Base-by-base conservation (phyloP, 225 moss, liverwort and hornwort species). In the Takakia lepidozioides region DNA sequence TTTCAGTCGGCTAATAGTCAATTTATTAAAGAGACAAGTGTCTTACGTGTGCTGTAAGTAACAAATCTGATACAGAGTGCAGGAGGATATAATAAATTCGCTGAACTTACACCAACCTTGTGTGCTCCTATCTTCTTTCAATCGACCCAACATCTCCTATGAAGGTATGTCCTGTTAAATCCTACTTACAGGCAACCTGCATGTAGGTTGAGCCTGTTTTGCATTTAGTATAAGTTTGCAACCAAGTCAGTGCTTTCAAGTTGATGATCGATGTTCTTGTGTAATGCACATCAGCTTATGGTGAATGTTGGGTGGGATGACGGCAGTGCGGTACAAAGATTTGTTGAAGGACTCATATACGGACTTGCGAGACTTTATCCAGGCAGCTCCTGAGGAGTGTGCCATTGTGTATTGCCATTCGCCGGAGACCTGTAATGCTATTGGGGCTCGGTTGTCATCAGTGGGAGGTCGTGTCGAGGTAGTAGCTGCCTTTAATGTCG, bases 321-420 rank as follows among this genome's bases (percentile, higher is more conserved):
- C 52, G n/a, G 26, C 69, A 78, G 86, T 86, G 43, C 71, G 86
- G 52, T 86, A 70, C 48, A 86, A 86, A 54, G 74, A 86, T 43
- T 43, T 82, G 56, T 29, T 86, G 59, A 71, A 62, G 62, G 65
- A 79, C 26, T 23, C 82, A 20, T 86, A 86, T 48, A 75, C 72
- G 16, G 72, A 81, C 54, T 49, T 81, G 48, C 59, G 39, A 24
- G 60, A 73, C 35, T 66, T 84, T 43, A 48, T 88, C 44, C 63
- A 38, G 15, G 49, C 55, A 27, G 51, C 57, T 46, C 63, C 56
- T 25, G 32, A 70, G 43, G 72, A 76, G 22, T 84, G 82, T 73
- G 78, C 75, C 49, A 83, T 87, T 58, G 72, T 83, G 0, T 82
- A 87, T 46, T 80, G 83, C 55, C 82, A 82, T 59, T 82, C 86